A percentile compares a stretch with the other conserved stretches of the same genome.
Evolutionary conservation across 768 basidiomycete genomes (phyloP).

Genomic region (Collybiopsis luxurians): DNA sequence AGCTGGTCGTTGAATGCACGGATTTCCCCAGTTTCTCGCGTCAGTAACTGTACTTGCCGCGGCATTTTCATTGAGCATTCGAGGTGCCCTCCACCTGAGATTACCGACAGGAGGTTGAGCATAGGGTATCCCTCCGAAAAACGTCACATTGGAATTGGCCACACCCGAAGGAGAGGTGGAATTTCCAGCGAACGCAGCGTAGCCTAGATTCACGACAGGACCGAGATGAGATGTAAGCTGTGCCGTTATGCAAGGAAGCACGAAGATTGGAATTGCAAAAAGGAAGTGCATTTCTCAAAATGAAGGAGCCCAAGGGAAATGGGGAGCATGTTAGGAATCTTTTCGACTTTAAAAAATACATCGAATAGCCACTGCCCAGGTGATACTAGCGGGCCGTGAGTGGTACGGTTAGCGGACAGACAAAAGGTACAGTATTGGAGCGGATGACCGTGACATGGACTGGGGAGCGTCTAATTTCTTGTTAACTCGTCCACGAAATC

Average conservation of each 20-base stretch:
- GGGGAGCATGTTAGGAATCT: too few relatives aligned
- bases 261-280: too few relatives aligned
- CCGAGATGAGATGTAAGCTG: slow-evolving; percentile 23
- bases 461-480: too few relatives aligned
- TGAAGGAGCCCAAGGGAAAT: not conserved
- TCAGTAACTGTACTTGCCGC: slow-evolving; percentile 28
- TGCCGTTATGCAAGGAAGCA: not conserved
- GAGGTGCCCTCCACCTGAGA: slow-evolving; percentile 37
- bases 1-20: slow-evolving; percentile 46
- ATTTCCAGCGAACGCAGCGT: slow-evolving; percentile 39
- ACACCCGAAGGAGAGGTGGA: slow-evolving; percentile 34
- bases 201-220: slow-evolving; percentile 39
- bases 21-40: slow-evolving; percentile 41
- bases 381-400: not conserved
- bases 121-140: slow-evolving; percentile 42
- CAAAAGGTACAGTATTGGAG: not conserved
- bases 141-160: slow-evolving; percentile 33
- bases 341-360: too few relatives aligned
- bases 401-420: not conserved
- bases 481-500: slow-evolving; percentile 1
- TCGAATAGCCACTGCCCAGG: not conserved
- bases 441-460: not conserved
- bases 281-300: too few relatives aligned
- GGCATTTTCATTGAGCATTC: slow-evolving; percentile 28
- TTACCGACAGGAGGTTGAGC: slow-evolving; percentile 39